phyloP scores from a whole-genome alignment of 768 basidiomycete species.

The Pleurotus tuoliensis region DNA sequence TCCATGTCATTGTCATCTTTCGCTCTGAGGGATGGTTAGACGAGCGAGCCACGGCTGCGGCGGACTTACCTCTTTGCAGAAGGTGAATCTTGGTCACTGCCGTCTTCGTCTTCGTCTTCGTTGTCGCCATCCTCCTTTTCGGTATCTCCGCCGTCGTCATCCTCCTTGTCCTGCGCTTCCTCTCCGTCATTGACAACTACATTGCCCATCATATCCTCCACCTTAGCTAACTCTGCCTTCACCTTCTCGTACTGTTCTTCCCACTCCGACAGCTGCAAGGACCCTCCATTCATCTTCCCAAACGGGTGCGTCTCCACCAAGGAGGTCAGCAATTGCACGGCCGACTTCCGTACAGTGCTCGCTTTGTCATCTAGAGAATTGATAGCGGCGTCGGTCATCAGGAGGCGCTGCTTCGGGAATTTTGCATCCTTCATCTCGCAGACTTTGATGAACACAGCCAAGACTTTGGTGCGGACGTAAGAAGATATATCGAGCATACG shows the following conservation, averaged over 20 bases:
- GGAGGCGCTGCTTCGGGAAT: slow-evolving; percentile 82
- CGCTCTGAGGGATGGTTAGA: slow-evolving; percentile 15
- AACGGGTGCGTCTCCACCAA: slow-evolving; percentile 88
- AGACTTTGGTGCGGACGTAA: slow-evolving; percentile 89
- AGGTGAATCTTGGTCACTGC: slow-evolving; percentile 21
- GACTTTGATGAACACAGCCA: slow-evolving; percentile 70
- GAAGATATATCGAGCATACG: slow-evolving; percentile 86
- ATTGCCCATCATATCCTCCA: slow-evolving; percentile 68
- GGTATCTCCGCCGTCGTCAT: slow-evolving; percentile 18
- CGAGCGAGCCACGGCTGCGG: not conserved
- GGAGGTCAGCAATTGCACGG: slow-evolving; percentile 70
- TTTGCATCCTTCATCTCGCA: slow-evolving; percentile 69
- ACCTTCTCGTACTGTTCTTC: slow-evolving; percentile 65
- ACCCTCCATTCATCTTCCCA: slow-evolving; percentile 78
- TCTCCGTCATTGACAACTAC: slow-evolving; percentile 45
- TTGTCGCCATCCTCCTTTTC: slow-evolving; percentile 26
- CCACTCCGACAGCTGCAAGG: slow-evolving; percentile 69
- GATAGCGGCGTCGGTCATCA: slow-evolving; percentile 73
- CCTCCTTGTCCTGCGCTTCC: slow-evolving; percentile 29
- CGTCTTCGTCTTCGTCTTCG: slow-evolving; percentile 22
- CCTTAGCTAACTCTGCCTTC: slow-evolving; percentile 57
- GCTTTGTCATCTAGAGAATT: slow-evolving; percentile 87
- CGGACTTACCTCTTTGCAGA: slow-evolving; percentile 28
- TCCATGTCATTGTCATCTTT: slow-evolving; percentile 37
- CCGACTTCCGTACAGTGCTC: slow-evolving; percentile 80